Evolutionary conservation across 441 rosid genomes (phyloP).

Genomic region (Melastoma candidum): DNA sequence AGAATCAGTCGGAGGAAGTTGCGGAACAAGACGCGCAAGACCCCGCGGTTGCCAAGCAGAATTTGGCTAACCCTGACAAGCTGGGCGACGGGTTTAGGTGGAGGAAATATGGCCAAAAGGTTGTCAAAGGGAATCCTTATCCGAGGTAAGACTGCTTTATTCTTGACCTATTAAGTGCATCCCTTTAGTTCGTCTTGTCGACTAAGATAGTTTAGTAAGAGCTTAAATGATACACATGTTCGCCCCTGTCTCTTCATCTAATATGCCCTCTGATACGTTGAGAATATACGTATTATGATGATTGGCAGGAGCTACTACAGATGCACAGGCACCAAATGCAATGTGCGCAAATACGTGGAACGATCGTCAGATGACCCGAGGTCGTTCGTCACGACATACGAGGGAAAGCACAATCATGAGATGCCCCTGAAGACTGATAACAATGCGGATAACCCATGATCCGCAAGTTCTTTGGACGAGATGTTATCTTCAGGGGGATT

Average conservation of each 20-base stretch:
- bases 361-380: conserved; percentile 75
- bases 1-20: conserved; percentile 43
- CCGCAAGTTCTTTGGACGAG: background rate
- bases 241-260: background rate
- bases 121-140: conserved; percentile 82
- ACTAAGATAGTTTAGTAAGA: background rate
- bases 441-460: background rate
- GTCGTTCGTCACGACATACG: conserved; percentile 84
- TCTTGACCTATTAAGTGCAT: conserved; percentile 1
- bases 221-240: too few relatives aligned
- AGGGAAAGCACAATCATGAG: conserved; percentile 89
- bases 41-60: conserved; percentile 25
- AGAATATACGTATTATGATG: too few relatives aligned
- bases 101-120: conserved; percentile 98
- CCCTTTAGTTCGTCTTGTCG: background rate
- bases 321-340: conserved; percentile 72
- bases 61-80: conserved; percentile 51
- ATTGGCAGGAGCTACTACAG: conserved; percentile 81
- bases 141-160: conserved; percentile 44
- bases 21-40: conserved; percentile 31
- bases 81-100: conserved; percentile 89
- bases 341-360: conserved; percentile 84
- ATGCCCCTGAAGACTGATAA: conserved; percentile 39
- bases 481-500: too few relatives aligned
- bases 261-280: conserved; percentile 3